Base-by-base conservation (phyloP, 2,329 filamentous ascomycete genomes). In the Drechslera avenae region DNA sequence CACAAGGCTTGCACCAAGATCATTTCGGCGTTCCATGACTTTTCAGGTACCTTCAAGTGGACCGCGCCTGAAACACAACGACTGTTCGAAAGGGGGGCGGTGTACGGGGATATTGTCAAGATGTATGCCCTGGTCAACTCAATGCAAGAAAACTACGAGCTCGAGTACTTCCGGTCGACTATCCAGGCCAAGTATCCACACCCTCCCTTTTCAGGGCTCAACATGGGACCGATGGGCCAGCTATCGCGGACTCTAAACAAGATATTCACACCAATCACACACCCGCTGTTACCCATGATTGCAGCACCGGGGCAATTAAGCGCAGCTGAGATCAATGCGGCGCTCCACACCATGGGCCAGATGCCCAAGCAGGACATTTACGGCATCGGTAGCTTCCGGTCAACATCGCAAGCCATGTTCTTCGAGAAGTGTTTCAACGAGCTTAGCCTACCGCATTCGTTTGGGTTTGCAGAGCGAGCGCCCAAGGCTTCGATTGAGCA, bases 11-110 rank as follows among this genome's bases (percentile, higher is more conserved):
- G 86, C 73, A 93, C 88, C 65, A 88, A 87, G 59, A 91, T 96
- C 73, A 91, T 95, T 78, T 93, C 90, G n/a, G 90, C 91, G 10
- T 94, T 93, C 66, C 91, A 95, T 71, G 90, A 94, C 75, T 93
- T 93, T 66, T 91, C 89, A 0, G 89, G 90, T 1, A 86, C 80
- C 1, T 93, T 93, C 79, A 89, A 87, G 64, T 95, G 90, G 90
- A 87, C 88, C 1, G 90, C 89, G 0, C 75, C 82, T 5, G 82
- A 88, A 59, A 90, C 90, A 1, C 84, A 89, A 64, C 78, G 82
- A 9, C 81, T 93, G 3, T 95, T 92, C 62, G 78, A 84, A 52
- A 82, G 86, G 59, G 90, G 88, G 7, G 83, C 83, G 39, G 83
- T 84, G 51, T 91, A 91, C 60, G 88, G 88, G 39, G 90, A 95